Evolutionary conservation across 441 rosid species (phyloP).

Genomic region (Omphalea diandra): DNA sequence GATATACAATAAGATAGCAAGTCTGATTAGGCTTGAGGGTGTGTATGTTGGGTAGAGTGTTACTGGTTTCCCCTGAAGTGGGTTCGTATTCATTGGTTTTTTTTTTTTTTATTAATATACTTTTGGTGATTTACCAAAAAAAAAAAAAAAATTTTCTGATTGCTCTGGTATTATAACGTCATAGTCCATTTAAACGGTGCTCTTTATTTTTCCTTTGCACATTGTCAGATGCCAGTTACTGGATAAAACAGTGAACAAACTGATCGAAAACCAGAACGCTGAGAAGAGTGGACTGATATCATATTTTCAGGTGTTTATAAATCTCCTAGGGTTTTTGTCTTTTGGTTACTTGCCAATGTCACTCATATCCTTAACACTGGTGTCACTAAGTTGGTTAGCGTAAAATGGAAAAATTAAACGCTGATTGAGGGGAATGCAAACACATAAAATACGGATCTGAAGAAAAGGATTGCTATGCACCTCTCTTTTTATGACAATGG

Average conservation of each 20-base stretch:
- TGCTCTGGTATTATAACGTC: not conserved
- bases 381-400: not conserved
- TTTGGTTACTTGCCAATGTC: not conserved
- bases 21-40: too few species aligned
- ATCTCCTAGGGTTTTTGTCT: not conserved
- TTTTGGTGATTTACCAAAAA: too few species aligned
- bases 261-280: conserved; percentile 2
- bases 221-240: not conserved
- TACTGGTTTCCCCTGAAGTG: too few species aligned
- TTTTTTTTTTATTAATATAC: too few species aligned
- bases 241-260: not conserved
- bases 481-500: not conserved
- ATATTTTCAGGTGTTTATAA: conserved; percentile 9
- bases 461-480: not conserved
- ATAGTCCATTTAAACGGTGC: not conserved
- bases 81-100: too few species aligned
- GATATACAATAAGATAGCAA: too few species aligned
- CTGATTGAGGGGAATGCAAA: not conserved
- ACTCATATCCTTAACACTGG: not conserved
- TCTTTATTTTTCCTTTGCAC: conserved; percentile 6
- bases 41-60: too few species aligned
- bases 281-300: not conserved
- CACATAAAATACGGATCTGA: not conserved
- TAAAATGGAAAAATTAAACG: not conserved
- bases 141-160: too few species aligned